Evolutionary conservation across 495 filamentous ascomycete species (phyloP), one percentile per base, ranked within the genome.

Genomic region (Xanthoparmelia taractica): DNA sequence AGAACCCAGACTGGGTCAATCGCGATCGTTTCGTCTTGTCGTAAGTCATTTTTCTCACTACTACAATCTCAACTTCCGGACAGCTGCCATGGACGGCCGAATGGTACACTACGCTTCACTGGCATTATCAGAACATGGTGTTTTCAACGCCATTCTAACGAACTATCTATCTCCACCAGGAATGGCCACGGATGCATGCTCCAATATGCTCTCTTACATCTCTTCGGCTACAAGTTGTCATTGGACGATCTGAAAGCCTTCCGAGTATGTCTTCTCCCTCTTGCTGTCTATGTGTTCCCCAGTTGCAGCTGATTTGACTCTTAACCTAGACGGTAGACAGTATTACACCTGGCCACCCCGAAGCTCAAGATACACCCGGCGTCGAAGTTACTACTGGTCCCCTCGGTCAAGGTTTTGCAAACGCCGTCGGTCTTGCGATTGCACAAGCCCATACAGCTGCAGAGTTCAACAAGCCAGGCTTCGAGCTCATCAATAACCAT

Each of bases 151-250:
- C 12, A 27, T 54, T 43, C 59, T 68, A 37, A 67, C n/a, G 7
- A 10, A 23, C 11, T 40, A 34, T 45, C 11, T 40, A 34, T 45
- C 2, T 31, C 25, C 29, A 31, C 68, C 71, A 97, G 93, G 58
- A 98, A 98, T 81, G 94, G 94, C 66, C 94, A 98, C 78, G 94
- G 87, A 66, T 98, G 94, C 82, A 96, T 97, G 92, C 90, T 98
- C 61, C 94, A 96, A 76, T 99, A 99, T 86, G 88, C 94, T 71
- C 83, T 99, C 68, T 88, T 99, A 67, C 94, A 99, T 82, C 82
- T 99, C 34, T 95, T 91, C 79, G 94, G 95, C 75, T 99, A 96
- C 75, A 84, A 76, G 59, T 43, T 97, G 55, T 81, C 84, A 66
- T 76, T 99, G 60, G 91, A 97, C 67, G 93, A 97, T 80, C 72